These are phyloP conservation scores for Colletotrichum cuscutae DNA, from an alignment of 2,329 filamentous ascomycete genomes.

Conservation along the genomic window DNA sequence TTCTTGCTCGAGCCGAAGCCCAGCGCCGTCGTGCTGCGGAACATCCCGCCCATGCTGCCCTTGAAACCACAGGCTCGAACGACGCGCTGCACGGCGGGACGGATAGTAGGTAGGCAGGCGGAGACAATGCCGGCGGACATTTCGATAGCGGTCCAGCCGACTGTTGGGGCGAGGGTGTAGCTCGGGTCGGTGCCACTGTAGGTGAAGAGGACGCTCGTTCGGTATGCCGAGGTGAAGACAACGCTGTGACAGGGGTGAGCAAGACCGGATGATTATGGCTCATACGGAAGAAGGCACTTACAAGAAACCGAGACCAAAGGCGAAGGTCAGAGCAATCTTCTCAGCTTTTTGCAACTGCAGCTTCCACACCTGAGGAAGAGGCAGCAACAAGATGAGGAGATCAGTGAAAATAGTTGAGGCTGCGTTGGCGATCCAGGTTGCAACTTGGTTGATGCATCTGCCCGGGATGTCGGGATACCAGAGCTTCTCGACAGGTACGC, in stretches of 20 bases:
- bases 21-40: constrained; percentile 34
- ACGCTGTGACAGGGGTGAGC: constrained; percentile 44
- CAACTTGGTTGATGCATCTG: constrained; percentile 59
- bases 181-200: constrained; percentile 52
- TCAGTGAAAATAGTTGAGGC: constrained; percentile 59
- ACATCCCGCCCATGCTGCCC: constrained; percentile 44
- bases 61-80: constrained; percentile 54
- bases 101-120: constrained; percentile 63
- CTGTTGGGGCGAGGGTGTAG: constrained; percentile 58
- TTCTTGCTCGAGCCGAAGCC: constrained; percentile 40
- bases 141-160: constrained; percentile 61
- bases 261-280: fast-evolving
- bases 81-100: constrained; percentile 53
- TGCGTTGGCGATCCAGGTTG: constrained; percentile 61
- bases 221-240: constrained; percentile 59
- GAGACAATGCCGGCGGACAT: constrained; percentile 62
- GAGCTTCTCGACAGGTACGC: constrained; percentile 58
- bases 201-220: constrained; percentile 57
- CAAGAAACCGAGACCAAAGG: constrained; percentile 58
- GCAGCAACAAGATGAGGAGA: constrained; percentile 55
- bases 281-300: constrained; percentile 35
- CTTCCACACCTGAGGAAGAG: constrained; percentile 57
- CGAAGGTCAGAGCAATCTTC: constrained; percentile 55
- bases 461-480: constrained; percentile 59
- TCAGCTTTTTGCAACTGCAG: constrained; percentile 52